Conservation (phyloP, 192 early-diverging fungal species). For the Geranomyces michiganensis region DNA sequence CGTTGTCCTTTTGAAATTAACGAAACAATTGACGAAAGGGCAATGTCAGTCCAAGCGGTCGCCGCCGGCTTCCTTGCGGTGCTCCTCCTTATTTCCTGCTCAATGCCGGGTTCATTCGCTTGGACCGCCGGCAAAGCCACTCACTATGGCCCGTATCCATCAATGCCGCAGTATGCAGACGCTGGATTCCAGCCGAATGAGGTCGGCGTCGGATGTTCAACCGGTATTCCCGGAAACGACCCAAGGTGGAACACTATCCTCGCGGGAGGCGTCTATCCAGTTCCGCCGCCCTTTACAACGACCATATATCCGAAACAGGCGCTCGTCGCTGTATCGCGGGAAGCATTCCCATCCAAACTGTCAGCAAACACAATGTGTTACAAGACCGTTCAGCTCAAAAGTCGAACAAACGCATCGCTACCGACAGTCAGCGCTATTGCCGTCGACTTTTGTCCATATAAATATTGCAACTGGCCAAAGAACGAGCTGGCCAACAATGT, state of each 20-base stretch:
- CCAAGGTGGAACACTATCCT: slow-evolving; percentile 44
- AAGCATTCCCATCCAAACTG: slow-evolving; percentile 21
- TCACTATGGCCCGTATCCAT: slow-evolving; percentile 34
- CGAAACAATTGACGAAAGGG: too few species aligned
- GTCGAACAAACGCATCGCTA: neutral
- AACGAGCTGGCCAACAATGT: slow-evolving; percentile 34
- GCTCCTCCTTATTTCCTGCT: too few species aligned
- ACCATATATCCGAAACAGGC: slow-evolving; percentile 40
- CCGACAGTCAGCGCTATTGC: slow-evolving; percentile 27
- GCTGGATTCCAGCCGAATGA: slow-evolving; percentile 38
- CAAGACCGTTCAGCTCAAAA: slow-evolving; percentile 32
- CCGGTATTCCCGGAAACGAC: slow-evolving; percentile 32
- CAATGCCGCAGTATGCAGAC: slow-evolving; percentile 27
- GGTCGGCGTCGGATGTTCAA: slow-evolving; percentile 42
- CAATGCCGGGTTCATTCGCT: too few species aligned
- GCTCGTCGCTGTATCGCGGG: slow-evolving; percentile 43
- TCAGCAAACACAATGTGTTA: slow-evolving; percentile 26
- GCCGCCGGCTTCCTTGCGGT: too few species aligned
- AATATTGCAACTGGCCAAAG: slow-evolving; percentile 35
- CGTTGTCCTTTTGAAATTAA: too few species aligned
- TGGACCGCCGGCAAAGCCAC: neutral
- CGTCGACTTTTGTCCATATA: slow-evolving; percentile 46
- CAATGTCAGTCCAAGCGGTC: too few species aligned
- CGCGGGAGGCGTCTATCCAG: slow-evolving; percentile 20
- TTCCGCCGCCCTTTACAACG: slow-evolving; percentile 9